Conservation (phyloP, 2,329 filamentous ascomycete genomes). For the Capronia coronata region DNA sequence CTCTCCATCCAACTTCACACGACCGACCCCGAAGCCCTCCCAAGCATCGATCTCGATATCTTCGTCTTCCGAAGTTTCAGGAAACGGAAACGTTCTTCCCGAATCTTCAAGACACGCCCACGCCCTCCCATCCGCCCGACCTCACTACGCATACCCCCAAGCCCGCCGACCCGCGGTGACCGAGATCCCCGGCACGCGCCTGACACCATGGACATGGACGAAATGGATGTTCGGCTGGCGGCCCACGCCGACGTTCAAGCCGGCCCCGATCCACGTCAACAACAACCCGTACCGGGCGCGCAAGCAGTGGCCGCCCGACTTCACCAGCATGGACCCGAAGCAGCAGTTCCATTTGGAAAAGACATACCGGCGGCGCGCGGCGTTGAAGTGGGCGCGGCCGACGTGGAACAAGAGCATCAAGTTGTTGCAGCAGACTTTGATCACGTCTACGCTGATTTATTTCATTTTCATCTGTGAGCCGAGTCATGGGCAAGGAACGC, state of each 20-base stretch:
- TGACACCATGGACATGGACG: conserved; percentile 20
- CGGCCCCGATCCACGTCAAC: conserved; percentile 25
- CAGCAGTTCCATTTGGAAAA: conserved; percentile 64
- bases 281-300: conserved; percentile 56
- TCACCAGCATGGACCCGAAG: conserved; percentile 55
- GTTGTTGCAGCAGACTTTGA: conserved; percentile 51
- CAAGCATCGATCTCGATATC: conserved; percentile 1
- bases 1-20: conserved; percentile 25
- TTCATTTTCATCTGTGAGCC: conserved; percentile 27
- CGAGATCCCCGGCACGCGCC: conserved; percentile 13
- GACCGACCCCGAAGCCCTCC: background rate
- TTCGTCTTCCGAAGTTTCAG: background rate
- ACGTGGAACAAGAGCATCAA: conserved; percentile 52
- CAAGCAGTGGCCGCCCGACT: conserved; percentile 59
- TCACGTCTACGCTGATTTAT: conserved; percentile 31
- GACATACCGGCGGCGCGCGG: conserved; percentile 56
- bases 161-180: background rate
- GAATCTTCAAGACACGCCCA: background rate
- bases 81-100: background rate
- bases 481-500: conserved; percentile 19
- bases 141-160: conserved; percentile 13
- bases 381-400: conserved; percentile 55
- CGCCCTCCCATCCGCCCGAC: conserved; percentile 11
- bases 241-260: conserved; percentile 20
- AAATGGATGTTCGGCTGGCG: conserved; percentile 21